Evolutionary conservation across 1,284 basidiomycete species (phyloP).

Genomic region (Porodaedalea pini): DNA sequence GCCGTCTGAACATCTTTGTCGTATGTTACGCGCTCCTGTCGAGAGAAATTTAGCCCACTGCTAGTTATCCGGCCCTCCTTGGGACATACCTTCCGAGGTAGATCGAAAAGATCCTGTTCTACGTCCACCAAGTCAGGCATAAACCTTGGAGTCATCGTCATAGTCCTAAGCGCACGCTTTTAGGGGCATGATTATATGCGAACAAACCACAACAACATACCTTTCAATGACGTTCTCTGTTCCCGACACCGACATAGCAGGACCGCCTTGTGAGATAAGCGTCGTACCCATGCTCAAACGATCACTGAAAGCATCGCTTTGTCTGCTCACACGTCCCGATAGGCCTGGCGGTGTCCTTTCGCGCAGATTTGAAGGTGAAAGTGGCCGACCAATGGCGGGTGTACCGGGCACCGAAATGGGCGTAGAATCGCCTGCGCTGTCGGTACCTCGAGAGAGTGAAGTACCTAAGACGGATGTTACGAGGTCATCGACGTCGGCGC

Average conservation of each 20-base stretch:
- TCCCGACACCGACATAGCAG: constrained; percentile 30
- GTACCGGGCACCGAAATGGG: constrained; percentile 73
- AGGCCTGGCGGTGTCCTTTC: constrained; percentile 43
- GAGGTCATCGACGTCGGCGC: constrained; percentile 66
- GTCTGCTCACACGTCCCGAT: constrained; percentile 61
- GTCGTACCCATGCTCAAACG: constrained; percentile 44
- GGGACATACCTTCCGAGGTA: constrained; percentile 73
- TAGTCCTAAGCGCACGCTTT: constrained; percentile 15
- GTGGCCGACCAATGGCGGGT: constrained; percentile 42
- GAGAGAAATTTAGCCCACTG: constrained; percentile 11
- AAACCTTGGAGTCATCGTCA: constrained; percentile 55
- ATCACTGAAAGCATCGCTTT: constrained; percentile 60
- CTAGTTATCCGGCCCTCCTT: not conserved
- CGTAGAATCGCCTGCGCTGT: constrained; percentile 52
- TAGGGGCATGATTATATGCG: not conserved
- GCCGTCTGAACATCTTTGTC: constrained; percentile 93
- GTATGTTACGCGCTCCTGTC: constrained; percentile 83
- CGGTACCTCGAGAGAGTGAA: constrained; percentile 34
- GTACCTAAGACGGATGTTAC: constrained; percentile 53
- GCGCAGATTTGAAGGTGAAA: constrained; percentile 37
- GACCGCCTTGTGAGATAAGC: constrained; percentile 45
- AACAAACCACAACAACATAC: constrained; percentile 35
- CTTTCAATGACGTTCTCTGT: constrained; percentile 68
- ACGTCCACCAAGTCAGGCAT: constrained; percentile 80
- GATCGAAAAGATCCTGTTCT: constrained; percentile 83